Base-by-base conservation (phyloP, 306 rosid genomes). In the Glycine latifolia region DNA sequence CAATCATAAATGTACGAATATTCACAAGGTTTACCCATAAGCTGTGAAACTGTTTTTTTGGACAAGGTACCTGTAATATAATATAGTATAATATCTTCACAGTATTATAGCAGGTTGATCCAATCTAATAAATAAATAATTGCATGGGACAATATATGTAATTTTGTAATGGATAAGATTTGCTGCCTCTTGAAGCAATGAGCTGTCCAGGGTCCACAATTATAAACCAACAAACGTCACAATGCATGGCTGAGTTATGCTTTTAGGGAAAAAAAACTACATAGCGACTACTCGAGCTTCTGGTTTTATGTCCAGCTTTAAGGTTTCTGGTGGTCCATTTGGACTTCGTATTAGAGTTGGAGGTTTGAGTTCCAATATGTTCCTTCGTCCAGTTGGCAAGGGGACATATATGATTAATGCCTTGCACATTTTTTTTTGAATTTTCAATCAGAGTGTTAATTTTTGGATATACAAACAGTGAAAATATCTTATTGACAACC, bases 311-410 rank as follows among this genome's bases (percentile, higher is more conserved):
- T 33, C 8, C 46, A 31, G 10, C 46, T 63, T 35, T 35, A 5
- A 3, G 26, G 20, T 43, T 10, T 61, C 15, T 53, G 49, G 76
- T 71, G 62, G 67, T 63, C 47, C 69, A 58, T 63, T 63, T 62
- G 44, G 15, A 12, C 47, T 12, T 26, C 31, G 31, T 26, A 26
- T 26, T 8, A 11, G 9, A 43, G 9, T 43, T 48, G 3, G 6
- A 26, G 33, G 26, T 26, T 70, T 15, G 31, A 14, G 15, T 35
- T 33, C n/a, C 63, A 13, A 3, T 14, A 20, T 12, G 47, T 43
- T 11, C 6, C 17, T 6, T 71, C 5, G 15, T 3, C 43, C 67
- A 26, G 67, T 7, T 61, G 67, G n/a, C 15, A 61, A 20, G 6
- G n/a, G 7, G 62, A 15, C n/a, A 26, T 61, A 10, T 61, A 3